Conservation (phyloP, 306 rosid genomes). For the Senna tora region DNA sequence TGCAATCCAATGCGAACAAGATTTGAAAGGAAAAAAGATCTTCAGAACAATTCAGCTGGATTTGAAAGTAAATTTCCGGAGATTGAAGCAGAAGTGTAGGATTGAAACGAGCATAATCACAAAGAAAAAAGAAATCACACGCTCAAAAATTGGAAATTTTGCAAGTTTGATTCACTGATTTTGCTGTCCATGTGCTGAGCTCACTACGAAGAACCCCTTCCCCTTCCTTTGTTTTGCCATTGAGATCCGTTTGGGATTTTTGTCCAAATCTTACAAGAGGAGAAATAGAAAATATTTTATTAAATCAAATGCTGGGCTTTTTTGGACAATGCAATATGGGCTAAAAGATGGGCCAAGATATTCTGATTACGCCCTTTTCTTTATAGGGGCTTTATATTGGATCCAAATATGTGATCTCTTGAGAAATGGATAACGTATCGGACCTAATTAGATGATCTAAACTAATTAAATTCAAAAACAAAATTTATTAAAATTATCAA, state of each 20-base stretch:
- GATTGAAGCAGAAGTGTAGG: constrained; percentile 31
- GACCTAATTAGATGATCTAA: too few species aligned
- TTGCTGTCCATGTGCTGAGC: constrained; percentile 31
- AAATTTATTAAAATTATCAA: too few species aligned
- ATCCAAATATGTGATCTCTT: too few species aligned
- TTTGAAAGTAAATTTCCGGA: constrained; percentile 26
- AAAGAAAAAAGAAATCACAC: not conserved
- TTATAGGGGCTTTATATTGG: too few species aligned
- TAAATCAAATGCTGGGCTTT: too few species aligned
- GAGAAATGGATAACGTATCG: too few species aligned
- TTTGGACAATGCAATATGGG: too few species aligned
- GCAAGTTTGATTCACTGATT: constrained; percentile 13
- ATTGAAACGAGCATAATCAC: constrained; percentile 18
- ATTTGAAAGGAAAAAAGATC: not conserved
- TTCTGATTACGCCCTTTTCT: not conserved
- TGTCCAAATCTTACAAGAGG: not conserved
- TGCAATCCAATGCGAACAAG: constrained; percentile 28
- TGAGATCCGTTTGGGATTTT: not conserved
- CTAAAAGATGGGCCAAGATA: not conserved
- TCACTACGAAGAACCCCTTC: constrained; percentile 37
- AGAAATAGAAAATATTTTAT: not conserved
- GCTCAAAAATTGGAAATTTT: not conserved
- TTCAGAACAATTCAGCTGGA: constrained; percentile 24
- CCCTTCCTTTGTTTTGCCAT: constrained; percentile 1
- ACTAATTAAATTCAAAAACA: too few species aligned